Conservation (phyloP, 192 early-diverging fungal genomes). For the Umbelopsis ramanniana region DNA sequence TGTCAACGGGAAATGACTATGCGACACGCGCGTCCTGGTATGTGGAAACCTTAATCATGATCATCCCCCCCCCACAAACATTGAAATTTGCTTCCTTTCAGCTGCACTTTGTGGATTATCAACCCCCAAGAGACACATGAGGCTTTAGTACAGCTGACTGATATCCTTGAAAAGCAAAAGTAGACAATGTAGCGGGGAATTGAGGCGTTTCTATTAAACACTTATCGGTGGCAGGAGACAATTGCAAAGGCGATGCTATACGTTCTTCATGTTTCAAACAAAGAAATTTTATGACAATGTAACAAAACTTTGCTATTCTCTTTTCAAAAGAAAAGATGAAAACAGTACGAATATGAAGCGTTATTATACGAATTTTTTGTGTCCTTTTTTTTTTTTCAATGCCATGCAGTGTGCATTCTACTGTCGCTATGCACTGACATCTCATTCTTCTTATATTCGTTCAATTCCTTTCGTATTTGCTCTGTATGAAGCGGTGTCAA, state of each 20-base stretch:
- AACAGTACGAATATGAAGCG: too few species aligned
- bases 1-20: constrained; percentile 91
- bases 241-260: too few species aligned
- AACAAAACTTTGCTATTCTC: too few species aligned
- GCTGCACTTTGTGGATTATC: constrained; percentile 89
- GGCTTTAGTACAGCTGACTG: constrained; percentile 68
- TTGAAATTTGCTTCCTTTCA: background rate
- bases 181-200: background rate
- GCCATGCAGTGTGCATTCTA: constrained; percentile 13
- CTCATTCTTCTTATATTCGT: constrained; percentile 19
- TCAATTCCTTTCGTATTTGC: constrained; percentile 6
- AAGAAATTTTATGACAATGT: too few species aligned
- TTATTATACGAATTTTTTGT: background rate
- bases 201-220: background rate
- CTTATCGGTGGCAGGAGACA: too few species aligned
- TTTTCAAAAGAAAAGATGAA: too few species aligned
- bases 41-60: background rate
- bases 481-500: constrained; percentile 2
- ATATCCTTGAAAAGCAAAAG: constrained; percentile 38
- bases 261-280: too few species aligned
- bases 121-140: constrained; percentile 82
- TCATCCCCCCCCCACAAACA: background rate
- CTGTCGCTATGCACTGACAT: constrained; percentile 15
- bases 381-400: background rate
- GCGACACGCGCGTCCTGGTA: constrained; percentile 77